These are phyloP conservation scores for Vigna mungo DNA, from an alignment of 306 rosid species.

Conservation along the genomic window DNA sequence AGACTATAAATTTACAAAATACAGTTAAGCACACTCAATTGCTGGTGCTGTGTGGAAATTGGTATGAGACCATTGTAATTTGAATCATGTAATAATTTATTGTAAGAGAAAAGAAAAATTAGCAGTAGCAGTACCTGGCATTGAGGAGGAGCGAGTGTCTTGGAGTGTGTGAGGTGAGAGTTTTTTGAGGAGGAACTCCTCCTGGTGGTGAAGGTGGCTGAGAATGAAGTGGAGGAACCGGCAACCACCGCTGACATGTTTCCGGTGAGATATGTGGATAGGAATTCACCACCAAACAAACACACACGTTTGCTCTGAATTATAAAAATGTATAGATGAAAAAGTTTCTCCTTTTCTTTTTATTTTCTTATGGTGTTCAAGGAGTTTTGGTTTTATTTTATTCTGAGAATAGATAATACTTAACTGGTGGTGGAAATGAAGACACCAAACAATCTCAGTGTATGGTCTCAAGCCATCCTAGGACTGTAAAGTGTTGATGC, in stretches of 20 bases:
- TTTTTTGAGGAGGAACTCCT: slow-evolving; percentile 48
- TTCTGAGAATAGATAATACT: slow-evolving; percentile 43
- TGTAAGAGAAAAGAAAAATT: not conserved
- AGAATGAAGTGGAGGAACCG: slow-evolving; percentile 63
- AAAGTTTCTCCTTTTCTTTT: not conserved
- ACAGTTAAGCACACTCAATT: not conserved
- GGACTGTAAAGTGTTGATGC: not conserved
- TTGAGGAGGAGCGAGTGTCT: slow-evolving; percentile 41
- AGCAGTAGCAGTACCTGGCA: slow-evolving; percentile 53
- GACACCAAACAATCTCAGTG: slow-evolving; percentile 48
- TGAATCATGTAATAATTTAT: not conserved
- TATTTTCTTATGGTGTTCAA: not conserved
- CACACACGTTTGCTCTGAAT: not conserved
- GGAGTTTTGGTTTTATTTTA: not conserved
- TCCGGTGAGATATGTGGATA: slow-evolving; percentile 28
- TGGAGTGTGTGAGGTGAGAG: slow-evolving; percentile 52
- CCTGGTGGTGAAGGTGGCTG: slow-evolving; percentile 61
- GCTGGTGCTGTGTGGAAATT: not conserved
- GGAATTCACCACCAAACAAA: slow-evolving; percentile 11
- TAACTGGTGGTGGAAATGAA: slow-evolving; percentile 43
- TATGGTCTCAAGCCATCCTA: slow-evolving; percentile 10
- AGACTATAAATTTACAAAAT: not conserved
- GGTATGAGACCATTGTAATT: not conserved
- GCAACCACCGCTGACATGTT: slow-evolving; percentile 76
- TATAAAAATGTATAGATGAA: not conserved